These are phyloP conservation scores for Tylopilus plumbeoviolaceoides DNA, from an alignment of 768 basidiomycete genomes.

Conservation along the genomic window DNA sequence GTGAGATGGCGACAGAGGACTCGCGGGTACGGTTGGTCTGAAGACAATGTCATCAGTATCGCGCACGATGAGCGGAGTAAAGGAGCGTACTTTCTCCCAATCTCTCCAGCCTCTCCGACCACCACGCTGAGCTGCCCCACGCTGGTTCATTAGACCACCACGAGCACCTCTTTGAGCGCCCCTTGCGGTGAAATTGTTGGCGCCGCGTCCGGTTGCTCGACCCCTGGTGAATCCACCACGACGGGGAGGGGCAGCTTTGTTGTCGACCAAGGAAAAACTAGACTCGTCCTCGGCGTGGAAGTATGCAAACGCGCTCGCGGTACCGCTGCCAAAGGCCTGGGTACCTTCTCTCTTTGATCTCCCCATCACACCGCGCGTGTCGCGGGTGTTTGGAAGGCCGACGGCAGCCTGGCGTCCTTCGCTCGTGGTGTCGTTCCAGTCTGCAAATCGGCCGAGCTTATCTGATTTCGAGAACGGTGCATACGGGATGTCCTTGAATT, in stretches of 20 bases:
- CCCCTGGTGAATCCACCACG: constrained; percentile 65
- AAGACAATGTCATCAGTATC: constrained; percentile 1
- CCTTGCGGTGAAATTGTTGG: constrained; percentile 35
- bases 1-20: constrained; percentile 88
- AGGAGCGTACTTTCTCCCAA: constrained; percentile 78
- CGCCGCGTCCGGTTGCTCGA: constrained; percentile 34
- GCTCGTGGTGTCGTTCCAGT: constrained; percentile 84
- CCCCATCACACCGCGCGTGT: constrained; percentile 47
- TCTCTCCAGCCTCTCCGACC: constrained; percentile 79
- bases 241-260: constrained; percentile 66
- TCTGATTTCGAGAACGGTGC: constrained; percentile 98
- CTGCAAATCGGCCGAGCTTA: constrained; percentile 95
- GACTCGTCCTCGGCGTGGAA: constrained; percentile 99
- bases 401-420: constrained; percentile 57
- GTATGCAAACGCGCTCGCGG: constrained; percentile 90
- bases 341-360: constrained; percentile 70
- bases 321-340: constrained; percentile 86
- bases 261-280: constrained; percentile 94
- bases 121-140: constrained; percentile 37
- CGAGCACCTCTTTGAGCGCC: constrained; percentile 44
- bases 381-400: constrained; percentile 45
- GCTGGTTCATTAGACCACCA: constrained; percentile 41
- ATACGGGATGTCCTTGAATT: constrained; percentile 98
- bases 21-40: constrained; percentile 84
- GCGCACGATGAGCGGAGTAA: not conserved